Evolutionary conservation across 768 basidiomycete species (phyloP).

Genomic region (Boletus sensibilis): DNA sequence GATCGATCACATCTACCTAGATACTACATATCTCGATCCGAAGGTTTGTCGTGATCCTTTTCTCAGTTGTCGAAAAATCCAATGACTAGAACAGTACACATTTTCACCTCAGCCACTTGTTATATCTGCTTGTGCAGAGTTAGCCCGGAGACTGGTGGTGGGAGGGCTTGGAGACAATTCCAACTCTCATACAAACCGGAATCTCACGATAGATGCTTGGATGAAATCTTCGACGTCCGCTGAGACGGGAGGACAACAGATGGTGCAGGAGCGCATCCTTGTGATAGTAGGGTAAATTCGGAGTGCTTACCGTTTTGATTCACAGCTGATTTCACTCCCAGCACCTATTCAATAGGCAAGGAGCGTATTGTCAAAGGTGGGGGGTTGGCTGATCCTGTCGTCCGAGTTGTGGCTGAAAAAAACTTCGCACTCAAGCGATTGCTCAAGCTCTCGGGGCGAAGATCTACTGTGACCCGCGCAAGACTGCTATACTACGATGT

Average conservation of each 20-base stretch:
- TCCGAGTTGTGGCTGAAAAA: background rate
- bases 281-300: conserved; percentile 69
- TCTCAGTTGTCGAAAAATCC: background rate
- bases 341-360: conserved; percentile 97
- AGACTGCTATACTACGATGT: conserved; percentile 78
- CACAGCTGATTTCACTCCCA: conserved; percentile 29
- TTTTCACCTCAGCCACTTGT: conserved; percentile 97
- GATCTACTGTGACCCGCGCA: conserved; percentile 87
- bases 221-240: conserved; percentile 32
- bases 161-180: conserved; percentile 37
- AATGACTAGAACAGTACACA: conserved; percentile 57
- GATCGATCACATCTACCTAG: conserved; percentile 88
- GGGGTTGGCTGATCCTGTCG: background rate
- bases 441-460: conserved; percentile 78
- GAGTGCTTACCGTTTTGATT: background rate
- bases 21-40: conserved; percentile 94
- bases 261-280: conserved; percentile 42
- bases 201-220: conserved; percentile 53
- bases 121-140: conserved; percentile 86
- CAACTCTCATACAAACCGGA: conserved; percentile 21
- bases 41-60: conserved; percentile 45
- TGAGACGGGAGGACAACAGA: conserved; percentile 36
- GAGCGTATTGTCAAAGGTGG: conserved; percentile 95
- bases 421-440: conserved; percentile 54
- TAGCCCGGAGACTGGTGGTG: conserved; percentile 58